Base-by-base conservation (phyloP, 1,284 basidiomycete genomes). In the Trametes sp. region DNA sequence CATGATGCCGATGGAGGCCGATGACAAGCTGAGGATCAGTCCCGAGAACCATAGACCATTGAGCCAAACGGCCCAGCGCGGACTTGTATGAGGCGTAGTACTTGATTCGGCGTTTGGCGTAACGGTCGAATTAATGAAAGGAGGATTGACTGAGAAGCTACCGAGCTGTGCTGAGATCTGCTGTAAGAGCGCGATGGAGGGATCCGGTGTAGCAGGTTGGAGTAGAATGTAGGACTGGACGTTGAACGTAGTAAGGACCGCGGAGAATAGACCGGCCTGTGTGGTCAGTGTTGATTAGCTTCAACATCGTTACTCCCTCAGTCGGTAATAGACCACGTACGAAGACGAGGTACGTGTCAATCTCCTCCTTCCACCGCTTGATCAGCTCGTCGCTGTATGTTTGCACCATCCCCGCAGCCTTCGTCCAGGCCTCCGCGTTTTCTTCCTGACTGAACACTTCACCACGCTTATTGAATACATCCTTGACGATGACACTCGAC, bases 1-100 rank as follows among this genome's bases (percentile, higher is more conserved):
- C 42, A 65, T 48, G 31, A 69, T 65, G 2, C 55, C 59, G 21
- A 65, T 41, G 5, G 60, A 54, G 0, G 68, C 57, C 2, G 66
- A 31, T 4, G 61, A 26, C 5, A 69, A 65, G 26, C 63, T 67
- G 41, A 48, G 52, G 11, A 68, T 57, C 1, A 69, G 57, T 31
- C 62, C 54, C 0, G 60, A 59, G 54, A 67, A 69, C 66, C 68
- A 69, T 3, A 65, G 49, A 4, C 24, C 26, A 31, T 69, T 69
- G 54, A 69, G 44, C 33, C 49, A 49, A 10, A 68, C 35, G 2
- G 59, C 41, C 9, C 42, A 59, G 3, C 33, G 29, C 0, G 60
- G 38, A 14, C 29, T 41, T 3, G 24, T 26, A 2, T 54, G 41
- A 21, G 26, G 14, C 4, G 44, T 44, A 26, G 28, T 23, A 6